Conservation (phyloP, 805 yeast genomes). For the Maudiozyma bulderi region DNA sequence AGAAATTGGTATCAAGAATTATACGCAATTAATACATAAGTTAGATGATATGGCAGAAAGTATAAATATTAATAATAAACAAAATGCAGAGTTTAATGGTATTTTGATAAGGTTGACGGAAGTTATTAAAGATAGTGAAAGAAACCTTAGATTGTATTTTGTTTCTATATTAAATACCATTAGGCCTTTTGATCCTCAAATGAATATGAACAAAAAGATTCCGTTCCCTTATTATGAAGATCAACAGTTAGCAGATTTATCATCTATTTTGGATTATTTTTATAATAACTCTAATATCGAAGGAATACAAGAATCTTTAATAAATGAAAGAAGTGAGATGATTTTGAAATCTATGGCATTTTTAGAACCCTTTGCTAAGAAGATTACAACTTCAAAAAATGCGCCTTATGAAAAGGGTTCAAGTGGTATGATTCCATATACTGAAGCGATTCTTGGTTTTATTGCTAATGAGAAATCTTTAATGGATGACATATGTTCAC, state of each 20-base stretch:
- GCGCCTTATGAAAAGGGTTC: constrained; percentile 53
- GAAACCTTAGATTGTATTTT: constrained; percentile 42
- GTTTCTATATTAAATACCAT: constrained; percentile 35
- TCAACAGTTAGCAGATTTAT: constrained; percentile 30
- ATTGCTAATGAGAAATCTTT: constrained; percentile 43
- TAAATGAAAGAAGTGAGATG: constrained; percentile 35
- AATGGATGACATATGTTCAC: constrained; percentile 34
- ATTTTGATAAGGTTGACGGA: constrained; percentile 50
- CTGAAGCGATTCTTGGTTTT: constrained; percentile 41
- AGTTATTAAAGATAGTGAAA: constrained; percentile 48
- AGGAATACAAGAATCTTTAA: constrained; percentile 29
- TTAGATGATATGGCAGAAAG: constrained; percentile 39
- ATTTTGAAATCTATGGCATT: constrained; percentile 37
- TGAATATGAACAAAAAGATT: constrained; percentile 31
- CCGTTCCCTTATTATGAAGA: constrained; percentile 35
- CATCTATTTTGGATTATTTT: constrained; percentile 40
- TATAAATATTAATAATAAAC: constrained; percentile 26
- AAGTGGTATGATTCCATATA: constrained; percentile 47
- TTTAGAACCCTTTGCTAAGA: constrained; percentile 38
- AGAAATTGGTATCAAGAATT: constrained; percentile 27
- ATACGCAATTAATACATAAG: constrained; percentile 34
- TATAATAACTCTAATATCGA: constrained; percentile 24
- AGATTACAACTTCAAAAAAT: constrained; percentile 29
- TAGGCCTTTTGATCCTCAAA: constrained; percentile 38
- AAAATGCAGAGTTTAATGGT: constrained; percentile 48